Conservation (phyloP, 1,139 yeast species). For the Nakaseomyces nivariensis region DNA sequence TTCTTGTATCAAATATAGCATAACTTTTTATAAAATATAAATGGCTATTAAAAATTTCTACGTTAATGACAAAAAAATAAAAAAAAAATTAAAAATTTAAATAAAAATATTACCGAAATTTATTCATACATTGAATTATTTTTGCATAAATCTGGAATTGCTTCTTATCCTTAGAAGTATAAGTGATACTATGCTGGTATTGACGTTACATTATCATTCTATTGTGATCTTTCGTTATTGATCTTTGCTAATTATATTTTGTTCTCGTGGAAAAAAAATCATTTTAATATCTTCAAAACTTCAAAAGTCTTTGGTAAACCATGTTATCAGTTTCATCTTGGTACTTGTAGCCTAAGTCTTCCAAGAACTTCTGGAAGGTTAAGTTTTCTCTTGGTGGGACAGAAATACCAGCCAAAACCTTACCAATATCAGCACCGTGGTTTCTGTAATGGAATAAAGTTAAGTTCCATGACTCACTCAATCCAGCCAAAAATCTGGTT, state of each 20-base stretch:
- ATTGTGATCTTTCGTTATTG: not conserved
- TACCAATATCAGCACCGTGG: constrained; percentile 91
- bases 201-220: not conserved
- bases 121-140: not conserved
- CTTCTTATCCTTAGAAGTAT: too few relatives aligned
- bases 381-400: constrained; percentile 65
- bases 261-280: not conserved
- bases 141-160: not conserved
- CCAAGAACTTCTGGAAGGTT: constrained; percentile 58
- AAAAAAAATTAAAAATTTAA: not conserved
- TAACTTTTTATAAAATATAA: too few relatives aligned
- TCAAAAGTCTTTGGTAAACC: constrained; percentile 69
- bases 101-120: not conserved
- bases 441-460: constrained; percentile 93
- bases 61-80: too few relatives aligned
- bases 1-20: too few relatives aligned
- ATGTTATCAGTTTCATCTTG: constrained; percentile 76
- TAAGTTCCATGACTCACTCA: constrained; percentile 79
- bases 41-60: too few relatives aligned
- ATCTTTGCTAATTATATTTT: not conserved
- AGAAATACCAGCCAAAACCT: constrained; percentile 79
- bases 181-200: not conserved
- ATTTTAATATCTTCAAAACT: constrained; percentile 14
- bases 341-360: constrained; percentile 63
- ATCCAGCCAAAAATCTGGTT: constrained; percentile 59